Conservation (phyloP, 192 early-diverging fungal genomes). For the Coemansia furcata region DNA sequence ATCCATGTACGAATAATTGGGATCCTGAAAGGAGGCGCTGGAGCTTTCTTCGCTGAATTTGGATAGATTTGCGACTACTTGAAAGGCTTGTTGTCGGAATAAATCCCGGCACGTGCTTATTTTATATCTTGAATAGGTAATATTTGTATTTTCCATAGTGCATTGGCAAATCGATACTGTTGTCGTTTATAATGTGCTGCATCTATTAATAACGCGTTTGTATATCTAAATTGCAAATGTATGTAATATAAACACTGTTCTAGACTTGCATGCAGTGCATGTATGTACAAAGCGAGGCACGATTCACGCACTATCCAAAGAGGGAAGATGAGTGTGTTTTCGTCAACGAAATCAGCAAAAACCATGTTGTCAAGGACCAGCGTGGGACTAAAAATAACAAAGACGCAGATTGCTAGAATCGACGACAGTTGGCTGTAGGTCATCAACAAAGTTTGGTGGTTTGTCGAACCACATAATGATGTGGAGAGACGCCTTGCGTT, state of each 20-base stretch:
- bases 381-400: neutral
- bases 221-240: neutral
- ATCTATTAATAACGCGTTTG: neutral
- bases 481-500: neutral
- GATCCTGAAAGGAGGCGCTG: neutral
- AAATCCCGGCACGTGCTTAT: neutral
- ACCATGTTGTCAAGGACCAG: neutral
- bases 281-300: neutral
- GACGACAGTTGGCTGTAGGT: neutral
- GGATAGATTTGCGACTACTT: neutral
- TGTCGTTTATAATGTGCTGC: neutral
- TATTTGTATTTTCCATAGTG: neutral
- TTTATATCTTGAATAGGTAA: neutral
- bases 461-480: neutral
- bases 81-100: neutral
- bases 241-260: neutral
- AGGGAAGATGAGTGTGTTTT: neutral
- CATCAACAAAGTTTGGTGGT: neutral
- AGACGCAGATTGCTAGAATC: neutral
- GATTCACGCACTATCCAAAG: neutral
- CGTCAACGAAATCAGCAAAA: neutral
- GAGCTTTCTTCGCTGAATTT: neutral
- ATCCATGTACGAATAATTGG: neutral
- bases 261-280: neutral
- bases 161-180: neutral